Base-by-base conservation (phyloP, 1,284 basidiomycete species). In the Apiotrichum veenhuisii region DNA sequence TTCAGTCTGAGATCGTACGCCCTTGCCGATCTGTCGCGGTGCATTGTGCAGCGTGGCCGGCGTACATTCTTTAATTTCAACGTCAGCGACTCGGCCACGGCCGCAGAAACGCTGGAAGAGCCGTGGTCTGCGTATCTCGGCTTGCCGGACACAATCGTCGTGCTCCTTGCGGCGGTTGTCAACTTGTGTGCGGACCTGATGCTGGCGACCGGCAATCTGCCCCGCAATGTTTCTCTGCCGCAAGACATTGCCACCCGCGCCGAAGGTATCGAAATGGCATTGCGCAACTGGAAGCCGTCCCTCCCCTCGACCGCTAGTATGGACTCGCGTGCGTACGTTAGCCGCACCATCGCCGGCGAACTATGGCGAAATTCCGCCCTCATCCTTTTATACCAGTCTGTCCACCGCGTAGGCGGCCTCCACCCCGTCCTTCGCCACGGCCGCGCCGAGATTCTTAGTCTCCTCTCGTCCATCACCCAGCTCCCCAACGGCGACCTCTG, bases 51-150 rank as follows among this genome's bases (percentile, higher is more conserved):
- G 42, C 58, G 67, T 18, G 67, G 67, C 0, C 50, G 63, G 2
- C 55, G 56, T 17, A 69, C 67, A 9, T 61, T 55, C 20, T 20
- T 33, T 30, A 22, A 15, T n/a, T 36, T 23, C 15, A 27, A 50
- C 1, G 57, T 57, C 23, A 42, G 55, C 38, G 54, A 51, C 17
- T 25, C 37, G 4, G 53, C 53, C 36, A 5, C 30, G 30, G 36
- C 46, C 42, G 27, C 48, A 23, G 26, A 53, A 41, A 27, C 12
- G n/a, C 59, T 64, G 33, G 68, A 65, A 18, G 66, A 64, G 41
- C 52, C 62, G 9, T 68, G 67, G 65, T 62, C 65, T 14, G 56
- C 65, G 3, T 69, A 71, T 40, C 67, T 71, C 11, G 67, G 69
- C 22, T 52, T 71, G 3, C 67, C 67, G 5, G 66, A 69, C 41